Evolutionary conservation across 148 eudicot genomes (phyloP), one percentile per base, ranked within the genome.

Genomic region (Amaranthus hypochondriacus): DNA sequence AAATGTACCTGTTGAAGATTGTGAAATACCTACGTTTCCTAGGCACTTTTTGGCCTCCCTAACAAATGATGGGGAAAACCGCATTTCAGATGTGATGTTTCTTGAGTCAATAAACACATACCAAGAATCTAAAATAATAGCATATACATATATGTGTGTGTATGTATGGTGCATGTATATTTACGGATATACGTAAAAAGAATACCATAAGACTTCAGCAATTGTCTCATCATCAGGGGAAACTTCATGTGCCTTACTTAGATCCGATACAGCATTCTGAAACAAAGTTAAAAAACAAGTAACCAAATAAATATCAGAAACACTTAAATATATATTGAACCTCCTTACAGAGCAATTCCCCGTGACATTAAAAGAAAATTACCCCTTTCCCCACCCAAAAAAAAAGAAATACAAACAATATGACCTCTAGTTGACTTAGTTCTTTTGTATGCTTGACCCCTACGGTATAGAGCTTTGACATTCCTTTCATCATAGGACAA

Each of bases 361-460:
- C 10, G 44, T 13, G n/a, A 66, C 42, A 57, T 56, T 6, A 73
- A 46, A 66, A 18, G 10, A 42, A 64, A 62, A 4, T 62, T 18
- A 64, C 53, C 79, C 39, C 92, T 81, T 84, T 14, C 2, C 2
- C 28, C 5, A 46, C 8, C 62, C 62, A 18, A 5, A 7, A 3
- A 47, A 52, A 52, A 48, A 7, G 14, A 69, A 5, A 2, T 28
- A 54, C 15, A n/a, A 42, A 64, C 2, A 14, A 39, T 18, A 71
- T 48, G 9, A 95, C 99, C 82, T 85, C 84, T 51, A 88, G 65
- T 70, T 72, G 90, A 59, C 97, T 94, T 66, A 90, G 49, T 73
- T 87, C 97, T 83, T 83, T 84, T 90, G 78, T 90, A 90, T 61
- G 97, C 99, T 83, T 90, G 97, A 75, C 96, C 99, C 77, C 97